Percentiles rank a stretch among this genome's conserved stretches.
These are phyloP conservation scores for Dichotomocladium elegans DNA, from an alignment of 371 early-diverging fungal genomes.

Conservation along the genomic window DNA sequence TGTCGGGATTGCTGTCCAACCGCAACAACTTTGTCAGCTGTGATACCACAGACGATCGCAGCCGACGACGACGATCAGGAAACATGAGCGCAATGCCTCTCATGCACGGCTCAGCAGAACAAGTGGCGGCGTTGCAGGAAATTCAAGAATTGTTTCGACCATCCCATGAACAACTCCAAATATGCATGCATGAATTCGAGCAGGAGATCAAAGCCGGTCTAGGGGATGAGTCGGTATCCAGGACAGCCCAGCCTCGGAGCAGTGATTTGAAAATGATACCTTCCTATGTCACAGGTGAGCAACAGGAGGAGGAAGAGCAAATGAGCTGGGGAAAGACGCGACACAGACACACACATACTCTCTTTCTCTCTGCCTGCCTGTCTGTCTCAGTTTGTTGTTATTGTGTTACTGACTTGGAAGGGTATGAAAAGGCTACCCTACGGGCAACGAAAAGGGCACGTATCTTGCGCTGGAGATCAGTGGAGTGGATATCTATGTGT, in stretches of 20 bases:
- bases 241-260: not conserved
- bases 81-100: slow-evolving; percentile 7
- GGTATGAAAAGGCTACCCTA: slow-evolving; percentile 64
- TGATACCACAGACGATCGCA: slow-evolving; percentile 5
- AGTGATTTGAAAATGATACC: slow-evolving; percentile 45
- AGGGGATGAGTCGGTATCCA: slow-evolving; percentile 9
- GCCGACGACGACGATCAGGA: slow-evolving; percentile 3
- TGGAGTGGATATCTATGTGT: slow-evolving; percentile 62
- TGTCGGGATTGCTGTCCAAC: slow-evolving; percentile 2
- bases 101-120: slow-evolving; percentile 13
- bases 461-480: slow-evolving; percentile 91
- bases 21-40: not conserved
- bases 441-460: slow-evolving; percentile 82
- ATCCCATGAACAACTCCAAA: slow-evolving; percentile 23
- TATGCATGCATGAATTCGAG: slow-evolving; percentile 25
- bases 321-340: not conserved
- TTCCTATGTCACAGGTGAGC: slow-evolving; percentile 47
- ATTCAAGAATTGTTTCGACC: slow-evolving; percentile 30
- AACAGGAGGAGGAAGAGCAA: no score
- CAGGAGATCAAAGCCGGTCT: slow-evolving; percentile 47
- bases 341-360: no score
- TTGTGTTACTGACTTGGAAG: no score
- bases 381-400: not conserved
- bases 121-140: slow-evolving; percentile 22
- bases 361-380: no score